Base-by-base conservation (phyloP, 768 basidiomycete species). In the Pulveroboletus sp. region DNA sequence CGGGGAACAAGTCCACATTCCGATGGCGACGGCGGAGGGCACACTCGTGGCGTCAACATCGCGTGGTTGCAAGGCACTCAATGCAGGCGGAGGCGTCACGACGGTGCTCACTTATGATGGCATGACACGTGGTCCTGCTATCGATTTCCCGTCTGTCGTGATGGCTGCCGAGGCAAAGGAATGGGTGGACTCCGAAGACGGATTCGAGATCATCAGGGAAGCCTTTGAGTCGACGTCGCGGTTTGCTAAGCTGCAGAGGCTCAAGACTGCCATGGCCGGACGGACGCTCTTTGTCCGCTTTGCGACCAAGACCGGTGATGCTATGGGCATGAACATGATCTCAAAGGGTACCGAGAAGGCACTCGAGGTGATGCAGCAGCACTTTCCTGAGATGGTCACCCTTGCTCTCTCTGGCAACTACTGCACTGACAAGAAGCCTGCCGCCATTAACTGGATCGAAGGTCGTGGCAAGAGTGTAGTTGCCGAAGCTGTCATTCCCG, bases 271-370 rank as follows among this genome's bases (percentile, higher is more conserved):
- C 5, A 73, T 98, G 67, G 96, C 96, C 6, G 96, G 96, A 6
- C 81, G 96, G 35, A 95, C 93, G 32, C 73, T 99, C 32, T 99
- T 85, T 64, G 84, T 97, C 20, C 82, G 96, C 40, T 97, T 99
- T 63, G 88, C 89, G 50, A 96, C 93, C 13, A 84, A 82, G 47
- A 98, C 96, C 0, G 96, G 94, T 26, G 95, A 98, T 62, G 95
- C 96, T 35, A 99, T 98, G 95, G 96, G 96, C 16, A 99, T 99
- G 96, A 99, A 99, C 76, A 99, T 98, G 96, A 96, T 98, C 63
- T 90, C 88, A 9, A 99, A 99, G 72, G 96, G 94, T 3, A 93
- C 93, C 10, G 96, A 98, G 74, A 89, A 89, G 70, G 93, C 93
- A 19, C 78, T 99, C 12, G 92, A 87, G 61, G 79, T 76, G 19